phyloP scores from a whole-genome alignment of 805 yeast species.

The Pichia gijzeniarum region DNA sequence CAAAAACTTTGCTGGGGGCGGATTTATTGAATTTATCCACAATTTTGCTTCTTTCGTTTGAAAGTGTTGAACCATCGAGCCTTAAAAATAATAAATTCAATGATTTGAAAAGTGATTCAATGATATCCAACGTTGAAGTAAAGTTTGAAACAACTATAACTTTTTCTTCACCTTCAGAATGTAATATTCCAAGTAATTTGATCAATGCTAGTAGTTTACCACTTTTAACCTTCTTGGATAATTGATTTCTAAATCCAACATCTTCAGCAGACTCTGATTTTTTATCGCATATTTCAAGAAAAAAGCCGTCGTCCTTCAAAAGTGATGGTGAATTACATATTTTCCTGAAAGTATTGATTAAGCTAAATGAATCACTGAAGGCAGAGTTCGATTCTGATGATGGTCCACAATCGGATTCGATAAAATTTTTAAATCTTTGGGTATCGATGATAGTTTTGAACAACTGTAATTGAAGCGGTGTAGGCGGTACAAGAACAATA shows the following conservation, averaged over 20 bases:
- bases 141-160: slow-evolving; percentile 82
- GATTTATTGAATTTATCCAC: slow-evolving; percentile 64
- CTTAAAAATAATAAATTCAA: slow-evolving; percentile 49
- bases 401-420: slow-evolving; percentile 20
- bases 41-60: slow-evolving; percentile 53
- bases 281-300: slow-evolving; percentile 25
- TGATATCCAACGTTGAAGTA: slow-evolving; percentile 77
- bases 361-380: slow-evolving; percentile 34
- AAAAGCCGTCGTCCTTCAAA: slow-evolving; percentile 43
- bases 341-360: slow-evolving; percentile 72
- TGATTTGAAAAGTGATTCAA: slow-evolving; percentile 50
- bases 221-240: slow-evolving; percentile 31
- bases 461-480: slow-evolving; percentile 48
- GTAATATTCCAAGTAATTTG: slow-evolving; percentile 41
- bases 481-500: slow-evolving; percentile 73
- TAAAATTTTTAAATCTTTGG: slow-evolving; percentile 28
- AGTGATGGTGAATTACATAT: slow-evolving; percentile 78
- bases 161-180: slow-evolving; percentile 49
- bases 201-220: slow-evolving; percentile 66
- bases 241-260: slow-evolving; percentile 23
- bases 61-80: slow-evolving; percentile 80
- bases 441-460: slow-evolving; percentile 46
- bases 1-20: slow-evolving; percentile 37
- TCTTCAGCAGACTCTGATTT: slow-evolving; percentile 16
- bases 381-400: slow-evolving; percentile 30